A percentile compares a stretch with the other conserved stretches of the same genome.
These are phyloP conservation scores for Trichoderma reesei DNA, from an alignment of 495 filamentous ascomycete genomes.

Conservation along the genomic window DNA sequence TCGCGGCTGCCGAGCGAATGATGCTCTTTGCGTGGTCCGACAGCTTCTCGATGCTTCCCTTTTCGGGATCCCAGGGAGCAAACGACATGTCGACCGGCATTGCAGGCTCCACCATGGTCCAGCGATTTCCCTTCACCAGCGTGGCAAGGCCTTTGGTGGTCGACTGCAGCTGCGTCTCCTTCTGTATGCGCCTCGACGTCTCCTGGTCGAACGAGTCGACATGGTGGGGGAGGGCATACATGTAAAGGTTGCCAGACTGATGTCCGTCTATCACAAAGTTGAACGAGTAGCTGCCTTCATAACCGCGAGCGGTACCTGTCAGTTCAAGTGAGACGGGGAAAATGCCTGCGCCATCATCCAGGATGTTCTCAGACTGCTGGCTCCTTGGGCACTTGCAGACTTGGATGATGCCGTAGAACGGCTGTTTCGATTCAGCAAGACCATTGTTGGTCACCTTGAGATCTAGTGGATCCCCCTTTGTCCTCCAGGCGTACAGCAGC, in stretches of 20 bases:
- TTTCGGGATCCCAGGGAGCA: conserved; percentile 57
- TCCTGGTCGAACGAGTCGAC: conserved; percentile 55
- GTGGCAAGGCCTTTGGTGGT: conserved; percentile 78
- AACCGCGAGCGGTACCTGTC: conserved; percentile 48
- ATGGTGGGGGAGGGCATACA: conserved; percentile 90
- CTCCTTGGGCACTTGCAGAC: conserved; percentile 57
- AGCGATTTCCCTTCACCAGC: conserved; percentile 62
- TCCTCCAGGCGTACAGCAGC: conserved; percentile 68
- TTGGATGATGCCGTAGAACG: conserved; percentile 64
- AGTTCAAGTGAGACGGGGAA: conserved; percentile 56
- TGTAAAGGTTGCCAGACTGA: conserved; percentile 48
- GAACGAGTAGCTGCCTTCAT: conserved; percentile 61
- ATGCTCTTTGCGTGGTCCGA: conserved; percentile 40
- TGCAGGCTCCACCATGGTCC: conserved; percentile 67
- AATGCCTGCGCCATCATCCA: conserved; percentile 66
- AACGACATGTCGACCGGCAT: conserved; percentile 67
- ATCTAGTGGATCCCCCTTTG: conserved; percentile 31
- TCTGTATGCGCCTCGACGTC: conserved; percentile 30
- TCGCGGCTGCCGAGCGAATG: conserved; percentile 47
- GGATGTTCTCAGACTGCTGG: conserved; percentile 48
- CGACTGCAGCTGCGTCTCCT: conserved; percentile 55
- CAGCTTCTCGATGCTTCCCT: conserved; percentile 41
- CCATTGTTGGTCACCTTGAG: conserved; percentile 38
- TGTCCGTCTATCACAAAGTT: conserved; percentile 59
- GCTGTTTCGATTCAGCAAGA: conserved; percentile 29